Evolutionary conservation across 306 rosid species (phyloP), one percentile per base, ranked within the genome.

Genomic region (Abrus pulchellus): DNA sequence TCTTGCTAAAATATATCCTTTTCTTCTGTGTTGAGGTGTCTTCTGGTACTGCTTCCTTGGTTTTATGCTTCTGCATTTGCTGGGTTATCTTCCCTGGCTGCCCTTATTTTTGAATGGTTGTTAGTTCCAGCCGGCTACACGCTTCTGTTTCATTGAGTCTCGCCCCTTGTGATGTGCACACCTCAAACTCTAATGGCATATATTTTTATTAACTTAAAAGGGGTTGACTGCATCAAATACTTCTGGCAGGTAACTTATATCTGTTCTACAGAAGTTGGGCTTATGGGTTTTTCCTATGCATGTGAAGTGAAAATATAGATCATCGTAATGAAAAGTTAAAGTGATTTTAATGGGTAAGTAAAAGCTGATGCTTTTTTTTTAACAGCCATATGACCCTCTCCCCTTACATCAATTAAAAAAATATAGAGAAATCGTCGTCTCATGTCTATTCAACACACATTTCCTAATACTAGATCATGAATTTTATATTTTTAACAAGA

Each of bases 31-130:
- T 86, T 87, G 97, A 91, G 97, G 93, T 90, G 83, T 90, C 91
- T 73, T 91, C 93, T 91, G 94, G 87, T 93, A 79, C 93, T 84
- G 91, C 93, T 76, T 76, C 93, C 74, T 89, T 90, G 92, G 78
- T 90, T 86, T 85, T 86, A 78, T 90, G 89, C 89, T 83, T 88
- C 93, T 90, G 96, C 88, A 59, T 90, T 84, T 74, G 71, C 82
- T 79, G 84, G 84, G 89, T 89, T 80, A 86, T 90, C 90, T 76
- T 84, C 79, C 91, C 83, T 81, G 86, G 68, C 88, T 87, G 75
- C 90, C 87, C 93, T 52, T 86, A 83, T 86, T 85, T 84, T 77
- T 85, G 90, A 83, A 86, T 82, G 83, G 87, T 88, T 89, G 89
- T 84, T 87, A 87, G 85, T 87, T 92, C 88, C 88, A 84, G 90